Base-by-base conservation (phyloP, 495 filamentous ascomycete species). In the Penicillium canariense region DNA sequence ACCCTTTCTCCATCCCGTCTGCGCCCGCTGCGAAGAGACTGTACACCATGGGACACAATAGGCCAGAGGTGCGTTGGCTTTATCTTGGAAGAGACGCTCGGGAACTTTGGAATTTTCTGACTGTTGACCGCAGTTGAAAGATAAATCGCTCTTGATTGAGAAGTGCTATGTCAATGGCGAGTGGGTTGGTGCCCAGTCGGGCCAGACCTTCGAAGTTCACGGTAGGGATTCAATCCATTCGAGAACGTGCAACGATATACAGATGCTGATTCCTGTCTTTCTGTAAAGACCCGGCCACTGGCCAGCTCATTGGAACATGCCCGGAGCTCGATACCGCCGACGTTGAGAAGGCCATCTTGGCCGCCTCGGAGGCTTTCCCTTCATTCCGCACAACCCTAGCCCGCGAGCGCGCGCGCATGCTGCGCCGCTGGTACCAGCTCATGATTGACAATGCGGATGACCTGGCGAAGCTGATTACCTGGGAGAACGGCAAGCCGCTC, bases 371-470 rank as follows among this genome's bases (percentile, higher is more conserved):
- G 2, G 90, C 92, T 2, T 88, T 96, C 65, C 80, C 85, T 32
- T 77, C 77, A 46, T 96, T 91, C 78, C 84, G 87, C 50, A 79
- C 79, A 47, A 84, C 78, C 36, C 87, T 91, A 0, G 88, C 84
- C 48, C 88, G 93, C 35, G 84, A 96, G 73, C 84, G 91, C 43
- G 83, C 90, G 31, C 85, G 84, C 66, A 81, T 96, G 71, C 81
- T 98, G 39, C 83, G 90, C 44, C 88, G 86, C 63, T 97, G 92
- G 94, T 93, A 92, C 71, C 83, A 96, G 47, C 75, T 96, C 49
- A 85, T 97, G 81, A 71, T 91, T 7, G 91, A 90, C 31, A 96
- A 97, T 54, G 75, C 82, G 22, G 90, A 95, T 17, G 94, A 98
- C 63, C 76, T 97, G 28, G 90, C 92, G 7, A 91, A 81, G 45